These are phyloP conservation scores for Chrysoporthe puriensis DNA, from an alignment of 2,329 filamentous ascomycete genomes.

Conservation along the genomic window DNA sequence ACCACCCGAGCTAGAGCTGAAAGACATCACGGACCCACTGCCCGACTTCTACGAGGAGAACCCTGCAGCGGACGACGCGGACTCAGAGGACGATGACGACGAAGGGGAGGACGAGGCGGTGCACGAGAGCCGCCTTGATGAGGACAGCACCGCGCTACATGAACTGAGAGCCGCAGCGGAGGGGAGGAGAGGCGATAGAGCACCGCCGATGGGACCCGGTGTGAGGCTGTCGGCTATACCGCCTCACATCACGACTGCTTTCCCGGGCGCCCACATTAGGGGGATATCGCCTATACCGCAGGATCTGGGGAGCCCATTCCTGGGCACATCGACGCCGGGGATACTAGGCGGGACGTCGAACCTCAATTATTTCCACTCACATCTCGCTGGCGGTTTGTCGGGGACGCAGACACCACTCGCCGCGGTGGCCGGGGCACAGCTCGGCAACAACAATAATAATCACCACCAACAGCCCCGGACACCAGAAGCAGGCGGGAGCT, in stretches of 20 bases:
- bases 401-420: slow-evolving; percentile 80
- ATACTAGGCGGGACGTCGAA: slow-evolving; percentile 75
- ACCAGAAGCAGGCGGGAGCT: slow-evolving; percentile 40
- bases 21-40: slow-evolving; percentile 94
- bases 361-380: slow-evolving; percentile 81
- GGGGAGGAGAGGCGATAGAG: slow-evolving; percentile 28
- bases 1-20: slow-evolving; percentile 84
- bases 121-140: slow-evolving; percentile 32
- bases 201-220: slow-evolving; percentile 21
- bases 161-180: slow-evolving; percentile 37
- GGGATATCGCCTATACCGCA: slow-evolving; percentile 32
- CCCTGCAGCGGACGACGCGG: slow-evolving; percentile 63
- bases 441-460: slow-evolving; percentile 47
- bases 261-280: slow-evolving; percentile 12
- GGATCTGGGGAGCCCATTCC: slow-evolving; percentile 60
- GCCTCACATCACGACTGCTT: slow-evolving; percentile 45
- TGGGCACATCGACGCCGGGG: slow-evolving; percentile 63
- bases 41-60: slow-evolving; percentile 95
- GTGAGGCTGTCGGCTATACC: slow-evolving; percentile 35
- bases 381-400: slow-evolving; percentile 70
- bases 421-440: slow-evolving; percentile 74
- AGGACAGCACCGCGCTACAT: slow-evolving; percentile 38
- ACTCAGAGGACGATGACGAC: slow-evolving; percentile 46
- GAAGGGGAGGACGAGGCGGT: slow-evolving; percentile 41
- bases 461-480: slow-evolving; percentile 44